Conservation (phyloP, 2,329 filamentous ascomycete genomes). For the Colletotrichum eremochloae region DNA sequence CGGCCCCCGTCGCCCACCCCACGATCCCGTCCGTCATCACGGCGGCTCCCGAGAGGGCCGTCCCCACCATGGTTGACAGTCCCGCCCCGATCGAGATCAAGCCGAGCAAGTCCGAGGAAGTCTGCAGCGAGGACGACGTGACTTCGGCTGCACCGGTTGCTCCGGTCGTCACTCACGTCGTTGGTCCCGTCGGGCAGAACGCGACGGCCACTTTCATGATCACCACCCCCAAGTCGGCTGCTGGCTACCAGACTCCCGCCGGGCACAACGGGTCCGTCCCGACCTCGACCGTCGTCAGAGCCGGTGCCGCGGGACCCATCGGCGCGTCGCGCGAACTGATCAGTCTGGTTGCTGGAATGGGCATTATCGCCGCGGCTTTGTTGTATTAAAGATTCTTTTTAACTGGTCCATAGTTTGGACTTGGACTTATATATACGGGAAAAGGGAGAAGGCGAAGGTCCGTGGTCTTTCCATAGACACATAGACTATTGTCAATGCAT, state of each 20-base stretch:
- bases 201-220: not conserved
- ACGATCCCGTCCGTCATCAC: not conserved
- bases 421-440: no score
- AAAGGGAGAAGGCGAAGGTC: no score
- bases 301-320: conserved; percentile 11
- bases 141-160: not conserved
- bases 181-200: not conserved
- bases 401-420: no score
- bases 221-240: not conserved
- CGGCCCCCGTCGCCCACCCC: not conserved
- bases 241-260: not conserved
- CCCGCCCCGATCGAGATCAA: not conserved
- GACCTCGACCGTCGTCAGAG: not conserved
- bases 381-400: not conserved
- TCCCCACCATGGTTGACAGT: not conserved
- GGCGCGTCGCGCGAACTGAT: conserved; percentile 17
- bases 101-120: not conserved
- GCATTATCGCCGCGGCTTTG: conserved; percentile 16
- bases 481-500: conserved; percentile 3
- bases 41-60: not conserved
- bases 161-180: not conserved
- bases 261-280: not conserved
- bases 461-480: not conserved
- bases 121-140: not conserved
- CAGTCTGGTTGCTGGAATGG: conserved; percentile 10